Base-by-base conservation (phyloP, 495 filamentous ascomycete genomes). In the Saxophila tyrrhenica region DNA sequence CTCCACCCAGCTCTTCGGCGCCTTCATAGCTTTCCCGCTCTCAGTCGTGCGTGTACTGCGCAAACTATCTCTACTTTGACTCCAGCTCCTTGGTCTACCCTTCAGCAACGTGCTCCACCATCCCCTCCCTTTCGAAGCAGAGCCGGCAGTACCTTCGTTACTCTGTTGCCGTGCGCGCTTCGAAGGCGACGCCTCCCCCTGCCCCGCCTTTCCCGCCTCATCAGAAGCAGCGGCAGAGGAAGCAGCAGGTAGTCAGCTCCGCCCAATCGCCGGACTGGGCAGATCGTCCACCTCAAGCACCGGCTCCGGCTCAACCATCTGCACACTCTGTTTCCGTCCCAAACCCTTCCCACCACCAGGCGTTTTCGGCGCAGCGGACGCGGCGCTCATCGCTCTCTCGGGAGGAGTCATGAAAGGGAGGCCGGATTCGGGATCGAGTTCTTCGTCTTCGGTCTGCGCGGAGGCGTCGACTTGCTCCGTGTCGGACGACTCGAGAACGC, bases 1-100 rank as follows among this genome's bases (percentile, higher is more conserved):
- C 43, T 55, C 52, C 9, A 50, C 25, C 52, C 52, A 55, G n/a
- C 17, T 55, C 52, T 32, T 38, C 20, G 24, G 25, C 29, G 3
- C 32, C 52, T 50, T 55, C n/a, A 49, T 41, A 1, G 11, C 45
- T 23, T 42, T 48, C 45, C 3, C 39, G 13, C 43, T 55, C 23
- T 48, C 45, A 15, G 52, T 44, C 43, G 48, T 50, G 3, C 48
- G 48, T 25, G 48, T 50, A 29, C 46, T 48, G 7, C 23, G 17
- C 46, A 54, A 3, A 25, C 52, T 55, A 32, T 54, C 51, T 24
- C 17, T 35, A n/a, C 20, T 44, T 7, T 44, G 5, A 17, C 41
- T 44, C 29, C 29, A 7, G 7, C 41, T 8, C n/a, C 41, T n/a
- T n/a, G 7, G 15, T 21, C 41, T 8, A 17, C 41, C 41, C 5